Evolutionary conservation across 225 moss, liverwort and hornwort species (phyloP), one percentile per base, ranked within the genome.

Genomic region (Pleurozium schreberi): DNA sequence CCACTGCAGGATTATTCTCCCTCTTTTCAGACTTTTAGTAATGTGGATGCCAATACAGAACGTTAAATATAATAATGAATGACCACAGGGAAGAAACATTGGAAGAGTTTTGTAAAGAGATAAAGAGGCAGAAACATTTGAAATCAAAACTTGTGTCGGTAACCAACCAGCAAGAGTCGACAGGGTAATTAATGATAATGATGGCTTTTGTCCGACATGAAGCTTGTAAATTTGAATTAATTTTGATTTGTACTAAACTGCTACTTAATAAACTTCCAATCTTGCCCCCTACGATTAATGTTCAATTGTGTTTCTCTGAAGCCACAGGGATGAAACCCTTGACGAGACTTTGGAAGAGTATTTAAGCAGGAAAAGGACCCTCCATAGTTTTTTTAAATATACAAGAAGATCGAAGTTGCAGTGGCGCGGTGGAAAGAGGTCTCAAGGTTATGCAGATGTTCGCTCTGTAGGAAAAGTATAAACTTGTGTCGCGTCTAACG

Each of bases 301-400:
- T 80, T 86, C 60, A 67, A 63, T 89, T 86, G 80, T 88, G 85
- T 92, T 86, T 89, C 89, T 84, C 89, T 90, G 93, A 90, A 90
- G 92, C 89, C 87, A 92, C 92, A 93, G 92, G 87, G 90, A 89
- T 90, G 91, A 91, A 85, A 84, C 87, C 87, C 74, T 87, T 70
- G 93, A 92, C 90, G 92, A 94, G 82, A 80, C 88, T 90, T 88
- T 91, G 92, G 90, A 88, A 90, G 88, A 87, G 43, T 88, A 90
- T 85, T 85, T 92, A 89, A 88, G 89, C 91, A 85, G 91, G 87
- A 87, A 90, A 91, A 91, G 83, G 89, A 69, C 63, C 49, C 90
- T 92, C 74, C 91, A 92, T 92, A 90, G 91, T 87, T 92, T 85
- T 83, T 80, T 79, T 92, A 94, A 92, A 79, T 90, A 88, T 74